Conservation (phyloP, 805 yeast genomes). For the Pichia deserticola region DNA sequence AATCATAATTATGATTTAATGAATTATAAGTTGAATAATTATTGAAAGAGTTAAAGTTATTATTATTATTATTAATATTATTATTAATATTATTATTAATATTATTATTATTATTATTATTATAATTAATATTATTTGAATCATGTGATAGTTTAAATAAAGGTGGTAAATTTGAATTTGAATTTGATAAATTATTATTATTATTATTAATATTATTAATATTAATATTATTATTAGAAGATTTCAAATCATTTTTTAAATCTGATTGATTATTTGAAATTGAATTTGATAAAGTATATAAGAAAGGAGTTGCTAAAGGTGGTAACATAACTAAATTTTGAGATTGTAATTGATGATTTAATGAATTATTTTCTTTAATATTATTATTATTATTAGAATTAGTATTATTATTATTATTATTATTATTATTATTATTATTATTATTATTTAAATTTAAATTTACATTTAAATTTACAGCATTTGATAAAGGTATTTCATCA, state of each 20-base stretch:
- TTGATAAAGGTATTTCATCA: constrained; percentile 2
- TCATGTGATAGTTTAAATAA: not conserved
- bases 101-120: not conserved
- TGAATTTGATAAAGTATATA: not conserved
- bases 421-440: not conserved
- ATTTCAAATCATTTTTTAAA: too few relatives aligned
- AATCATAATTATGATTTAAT: not conserved
- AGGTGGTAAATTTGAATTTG: not conserved
- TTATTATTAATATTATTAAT: too few relatives aligned
- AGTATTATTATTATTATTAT: not conserved
- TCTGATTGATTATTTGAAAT: too few relatives aligned
- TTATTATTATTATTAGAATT: not conserved
- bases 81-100: not conserved
- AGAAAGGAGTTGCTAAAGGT: not conserved
- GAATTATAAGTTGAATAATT: not conserved
- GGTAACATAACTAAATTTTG: not conserved
- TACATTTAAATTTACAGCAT: constrained; percentile 4
- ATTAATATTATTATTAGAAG: not conserved
- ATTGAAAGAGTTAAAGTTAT: not conserved
- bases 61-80: constrained; percentile 2
- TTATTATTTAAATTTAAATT: not conserved
- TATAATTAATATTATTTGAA: not conserved
- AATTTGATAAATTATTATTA: too few relatives aligned
- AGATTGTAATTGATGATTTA: not conserved
- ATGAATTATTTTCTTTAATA: not conserved